Percentiles rank a stretch among this genome's conserved stretches.
phyloP scores from a whole-genome alignment of 2,329 filamentous ascomycete species.

The Cladosporium austrohemisphaericum region DNA sequence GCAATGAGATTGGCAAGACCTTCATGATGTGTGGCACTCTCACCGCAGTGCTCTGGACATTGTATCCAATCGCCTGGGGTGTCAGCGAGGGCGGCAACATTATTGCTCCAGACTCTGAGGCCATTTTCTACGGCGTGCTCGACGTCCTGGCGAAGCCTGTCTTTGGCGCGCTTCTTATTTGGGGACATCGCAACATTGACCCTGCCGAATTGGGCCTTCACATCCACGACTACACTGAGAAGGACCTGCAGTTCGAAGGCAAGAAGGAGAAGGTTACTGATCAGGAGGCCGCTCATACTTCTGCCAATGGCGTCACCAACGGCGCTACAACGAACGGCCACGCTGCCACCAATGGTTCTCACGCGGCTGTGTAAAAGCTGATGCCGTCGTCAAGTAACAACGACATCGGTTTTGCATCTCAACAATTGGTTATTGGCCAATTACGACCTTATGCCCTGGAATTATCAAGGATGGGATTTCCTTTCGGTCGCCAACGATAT shows the following conservation, averaged over 20 bases:
- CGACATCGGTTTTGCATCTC: no score
- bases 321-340: conserved; percentile 8
- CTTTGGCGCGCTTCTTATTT: conserved; percentile 59
- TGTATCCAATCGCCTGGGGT: conserved; percentile 63
- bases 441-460: no score
- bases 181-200: conserved; percentile 60
- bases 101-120: conserved; percentile 63
- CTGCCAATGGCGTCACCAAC: conserved; percentile 14
- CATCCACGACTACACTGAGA: conserved; percentile 47
- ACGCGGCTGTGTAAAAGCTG: no score
- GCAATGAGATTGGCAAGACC: conserved; percentile 49
- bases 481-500: no score
- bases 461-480: no score
- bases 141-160: conserved; percentile 63
- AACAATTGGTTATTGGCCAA: no score
- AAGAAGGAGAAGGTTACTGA: conserved; percentile 19
- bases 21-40: conserved; percentile 57
- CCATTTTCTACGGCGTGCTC: conserved; percentile 65
- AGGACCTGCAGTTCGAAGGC: conserved; percentile 26
- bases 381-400: no score
- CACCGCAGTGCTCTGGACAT: conserved; percentile 60
- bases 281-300: conserved; percentile 36
- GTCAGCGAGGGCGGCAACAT: conserved; percentile 62
- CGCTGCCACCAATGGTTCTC: background rate
- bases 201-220: conserved; percentile 53